These are phyloP conservation scores for Pseudogymnoascus pannorum DNA, from an alignment of 2,329 filamentous ascomycete genomes.

Conservation along the genomic window DNA sequence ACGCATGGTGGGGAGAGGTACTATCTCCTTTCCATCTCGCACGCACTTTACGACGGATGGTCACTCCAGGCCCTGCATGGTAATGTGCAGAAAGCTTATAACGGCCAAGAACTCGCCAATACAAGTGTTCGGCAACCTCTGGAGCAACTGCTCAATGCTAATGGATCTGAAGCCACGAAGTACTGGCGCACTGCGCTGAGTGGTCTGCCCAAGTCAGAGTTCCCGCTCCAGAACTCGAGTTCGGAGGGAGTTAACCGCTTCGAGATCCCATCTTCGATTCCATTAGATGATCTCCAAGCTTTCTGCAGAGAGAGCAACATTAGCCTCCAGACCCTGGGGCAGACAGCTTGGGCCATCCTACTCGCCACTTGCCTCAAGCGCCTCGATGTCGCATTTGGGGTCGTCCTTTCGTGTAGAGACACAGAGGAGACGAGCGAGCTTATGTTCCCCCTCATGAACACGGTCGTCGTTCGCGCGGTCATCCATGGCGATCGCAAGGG, in stretches of 20 bases:
- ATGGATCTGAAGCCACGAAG: constrained; percentile 37
- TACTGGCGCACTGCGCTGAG: constrained; percentile 71
- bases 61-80: constrained; percentile 68
- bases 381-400: constrained; percentile 74
- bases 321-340: constrained; percentile 69
- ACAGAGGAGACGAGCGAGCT: constrained; percentile 58
- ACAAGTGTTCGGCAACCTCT: constrained; percentile 48
- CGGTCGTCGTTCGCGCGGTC: constrained; percentile 65
- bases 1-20: constrained; percentile 31
- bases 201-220: constrained; percentile 36
- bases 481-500: constrained; percentile 59
- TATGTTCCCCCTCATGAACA: constrained; percentile 90
- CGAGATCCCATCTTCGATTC: constrained; percentile 39
- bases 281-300: constrained; percentile 35
- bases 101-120: constrained; percentile 34
- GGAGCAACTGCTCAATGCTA: constrained; percentile 32
- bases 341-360: constrained; percentile 67
- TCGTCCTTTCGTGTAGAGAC: constrained; percentile 79
- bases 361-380: constrained; percentile 55
- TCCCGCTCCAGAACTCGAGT: constrained; percentile 29
- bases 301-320: constrained; percentile 62
- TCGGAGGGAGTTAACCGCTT: constrained; percentile 30
- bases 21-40: constrained; percentile 65
- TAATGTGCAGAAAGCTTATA: constrained; percentile 62
- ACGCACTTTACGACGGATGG: constrained; percentile 86